A percentile compares a stretch with the other conserved stretches of the same genome.
Evolutionary conservation across 768 basidiomycete genomes (phyloP).

Genomic region (Rubroboletus satanas): DNA sequence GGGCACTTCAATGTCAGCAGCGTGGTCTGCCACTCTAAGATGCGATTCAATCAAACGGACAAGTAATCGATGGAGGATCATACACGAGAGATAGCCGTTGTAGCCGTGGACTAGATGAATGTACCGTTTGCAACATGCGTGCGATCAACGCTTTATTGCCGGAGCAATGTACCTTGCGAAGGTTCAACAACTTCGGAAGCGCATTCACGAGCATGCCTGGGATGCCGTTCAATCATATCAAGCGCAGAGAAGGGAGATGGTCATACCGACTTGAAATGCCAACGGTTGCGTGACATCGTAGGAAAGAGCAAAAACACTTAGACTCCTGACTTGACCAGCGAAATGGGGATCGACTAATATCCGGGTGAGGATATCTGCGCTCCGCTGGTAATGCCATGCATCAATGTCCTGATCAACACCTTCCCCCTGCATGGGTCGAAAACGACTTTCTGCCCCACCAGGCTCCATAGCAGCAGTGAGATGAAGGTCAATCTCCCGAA

Average conservation of each 20-base stretch:
- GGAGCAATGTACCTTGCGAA: conserved; percentile 59
- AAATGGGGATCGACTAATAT: conserved; percentile 60
- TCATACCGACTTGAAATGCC: conserved; percentile 61
- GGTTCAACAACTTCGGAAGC: conserved; percentile 56
- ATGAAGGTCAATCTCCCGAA: conserved; percentile 60
- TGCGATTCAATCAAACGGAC: background rate
- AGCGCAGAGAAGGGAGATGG: background rate
- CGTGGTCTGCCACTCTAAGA: conserved; percentile 36
- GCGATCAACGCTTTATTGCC: conserved; percentile 51
- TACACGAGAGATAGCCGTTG: conserved; percentile 57
- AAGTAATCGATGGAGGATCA: conserved; percentile 5
- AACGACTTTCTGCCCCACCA: conserved; percentile 8
- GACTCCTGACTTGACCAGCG: conserved; percentile 51
- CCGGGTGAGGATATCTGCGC: conserved; percentile 65
- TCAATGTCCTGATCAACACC: conserved; percentile 36
- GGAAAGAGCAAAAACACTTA: conserved; percentile 55
- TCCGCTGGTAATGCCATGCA: conserved; percentile 51
- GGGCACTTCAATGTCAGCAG: conserved; percentile 44
- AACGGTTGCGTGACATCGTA: conserved; percentile 47
- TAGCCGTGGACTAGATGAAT: conserved; percentile 48
- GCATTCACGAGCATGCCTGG: conserved; percentile 68
- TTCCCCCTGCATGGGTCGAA: conserved; percentile 13
- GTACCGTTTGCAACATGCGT: conserved; percentile 50
- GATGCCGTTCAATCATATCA: background rate
- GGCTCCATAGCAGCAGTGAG: conserved; percentile 42